Conservation (phyloP, 2,329 filamentous ascomycete genomes). For the Beauveria brongniartii region DNA sequence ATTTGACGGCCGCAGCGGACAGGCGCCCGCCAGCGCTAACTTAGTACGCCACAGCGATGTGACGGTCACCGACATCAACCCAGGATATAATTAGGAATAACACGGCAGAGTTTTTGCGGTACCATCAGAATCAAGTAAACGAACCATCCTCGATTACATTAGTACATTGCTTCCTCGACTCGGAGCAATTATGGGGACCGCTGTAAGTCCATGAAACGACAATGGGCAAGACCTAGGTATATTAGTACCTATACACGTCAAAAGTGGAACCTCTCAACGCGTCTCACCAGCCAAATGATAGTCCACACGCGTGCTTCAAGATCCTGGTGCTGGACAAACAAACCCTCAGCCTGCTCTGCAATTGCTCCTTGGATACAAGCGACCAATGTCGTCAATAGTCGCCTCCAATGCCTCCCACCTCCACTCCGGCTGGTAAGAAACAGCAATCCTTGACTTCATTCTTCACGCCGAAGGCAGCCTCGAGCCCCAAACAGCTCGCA, state of each 20-base stretch:
- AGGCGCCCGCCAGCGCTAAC: no score
- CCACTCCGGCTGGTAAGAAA: slow-evolving; percentile 47
- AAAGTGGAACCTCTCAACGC: slow-evolving; percentile 13
- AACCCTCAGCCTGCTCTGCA: neutral
- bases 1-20: no score
- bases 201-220: no score
- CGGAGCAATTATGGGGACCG: no score
- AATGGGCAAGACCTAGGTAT: neutral
- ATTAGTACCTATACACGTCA: neutral
- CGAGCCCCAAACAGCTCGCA: slow-evolving; percentile 27
- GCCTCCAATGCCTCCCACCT: slow-evolving; percentile 24
- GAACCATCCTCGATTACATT: no score
- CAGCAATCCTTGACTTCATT: slow-evolving; percentile 83
- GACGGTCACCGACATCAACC: no score
- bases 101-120: no score
- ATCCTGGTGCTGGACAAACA: neutral
- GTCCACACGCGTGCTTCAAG: neutral
- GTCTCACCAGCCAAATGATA: slow-evolving; percentile 1
- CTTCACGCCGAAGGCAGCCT: slow-evolving; percentile 56
- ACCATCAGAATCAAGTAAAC: no score
- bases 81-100: no score
- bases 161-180: no score
- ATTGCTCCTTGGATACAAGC: neutral
- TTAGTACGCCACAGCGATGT: no score
- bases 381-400: slow-evolving; percentile 1